Conservation (phyloP, 1,284 basidiomycete species). For the Afroboletus lepidellus region DNA sequence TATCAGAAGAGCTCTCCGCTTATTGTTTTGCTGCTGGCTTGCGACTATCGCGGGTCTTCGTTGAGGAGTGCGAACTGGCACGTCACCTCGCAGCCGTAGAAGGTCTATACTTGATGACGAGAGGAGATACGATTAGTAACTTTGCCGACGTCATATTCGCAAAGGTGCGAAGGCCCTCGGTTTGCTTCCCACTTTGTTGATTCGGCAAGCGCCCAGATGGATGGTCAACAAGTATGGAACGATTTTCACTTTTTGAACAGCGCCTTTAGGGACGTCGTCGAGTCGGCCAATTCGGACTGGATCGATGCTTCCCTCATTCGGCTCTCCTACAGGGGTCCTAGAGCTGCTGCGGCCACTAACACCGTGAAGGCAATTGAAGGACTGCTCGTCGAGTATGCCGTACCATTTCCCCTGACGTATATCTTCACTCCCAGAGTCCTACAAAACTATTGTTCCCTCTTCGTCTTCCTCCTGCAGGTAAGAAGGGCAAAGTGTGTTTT, state of each 20-base stretch:
- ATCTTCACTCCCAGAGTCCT: conserved; percentile 65
- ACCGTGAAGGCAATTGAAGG: conserved; percentile 67
- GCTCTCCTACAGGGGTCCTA: conserved; percentile 58
- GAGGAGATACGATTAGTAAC: conserved; percentile 69
- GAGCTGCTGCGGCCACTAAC: conserved; percentile 41
- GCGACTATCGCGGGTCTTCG: conserved; percentile 56
- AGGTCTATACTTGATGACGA: conserved; percentile 70
- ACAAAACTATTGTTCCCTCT: conserved; percentile 66
- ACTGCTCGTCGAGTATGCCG: conserved; percentile 69
- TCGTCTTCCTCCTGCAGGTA: conserved; percentile 77
- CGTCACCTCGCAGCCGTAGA: conserved; percentile 72
- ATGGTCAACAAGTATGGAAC: conserved; percentile 65
- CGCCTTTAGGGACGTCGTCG: conserved; percentile 67
- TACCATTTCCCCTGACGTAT: conserved; percentile 81
- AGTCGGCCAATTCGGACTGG: conserved; percentile 44
- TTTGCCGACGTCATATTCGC: conserved; percentile 71
- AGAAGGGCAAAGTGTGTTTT: conserved; percentile 68
- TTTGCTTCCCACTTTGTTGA: too few relatives aligned
- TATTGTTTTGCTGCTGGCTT: conserved; percentile 57
- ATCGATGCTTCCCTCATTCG: conserved; percentile 74
- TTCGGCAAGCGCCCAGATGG: conserved; percentile 54
- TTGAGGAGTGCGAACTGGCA: conserved; percentile 70
- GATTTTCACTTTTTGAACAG: conserved; percentile 86
- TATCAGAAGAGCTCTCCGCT: conserved; percentile 63
- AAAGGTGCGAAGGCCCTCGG: too few relatives aligned